A percentile compares a stretch with the other conserved stretches of the same genome.
Conservation (phyloP, 768 basidiomycete species). For the Kwoniella mangroviensis region DNA sequence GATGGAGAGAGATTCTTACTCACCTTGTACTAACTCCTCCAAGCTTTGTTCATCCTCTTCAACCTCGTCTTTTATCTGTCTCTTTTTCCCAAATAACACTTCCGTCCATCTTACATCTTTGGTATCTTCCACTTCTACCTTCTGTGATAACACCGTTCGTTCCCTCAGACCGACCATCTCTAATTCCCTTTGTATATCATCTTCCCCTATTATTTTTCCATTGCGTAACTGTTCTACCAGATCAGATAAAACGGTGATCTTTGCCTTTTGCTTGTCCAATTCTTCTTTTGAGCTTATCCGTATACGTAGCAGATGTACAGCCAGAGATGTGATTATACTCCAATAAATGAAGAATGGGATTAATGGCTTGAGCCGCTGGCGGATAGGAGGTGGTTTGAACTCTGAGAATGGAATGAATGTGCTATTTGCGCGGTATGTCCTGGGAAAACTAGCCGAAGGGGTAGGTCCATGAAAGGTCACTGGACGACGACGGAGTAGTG, state of each 20-base stretch:
- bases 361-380: conserved; percentile 47
- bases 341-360: conserved; percentile 56
- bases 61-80: conserved; percentile 31
- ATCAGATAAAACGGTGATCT: conserved; percentile 51
- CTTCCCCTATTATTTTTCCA: conserved; percentile 33
- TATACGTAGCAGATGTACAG: conserved; percentile 45
- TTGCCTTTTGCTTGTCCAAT: conserved; percentile 39
- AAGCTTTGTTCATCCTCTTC: conserved; percentile 25
- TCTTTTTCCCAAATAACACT: conserved; percentile 56
- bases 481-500: conserved; percentile 6
- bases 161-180: conserved; percentile 58
- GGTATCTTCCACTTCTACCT: conserved; percentile 33
- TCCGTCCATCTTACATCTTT: conserved; percentile 53
- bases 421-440: background rate
- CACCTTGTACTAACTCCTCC: conserved; percentile 29
- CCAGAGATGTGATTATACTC: conserved; percentile 53
- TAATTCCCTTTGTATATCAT: conserved; percentile 52
- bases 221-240: conserved; percentile 36
- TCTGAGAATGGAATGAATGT: conserved; percentile 16
- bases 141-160: conserved; percentile 38
- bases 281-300: conserved; percentile 43
- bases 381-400: conserved; percentile 53
- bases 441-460: too few relatives aligned
- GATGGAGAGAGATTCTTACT: background rate
- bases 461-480: background rate